Conservation (phyloP, 2,329 filamentous ascomycete genomes). For the Sclerotinia sclerotiorum region DNA sequence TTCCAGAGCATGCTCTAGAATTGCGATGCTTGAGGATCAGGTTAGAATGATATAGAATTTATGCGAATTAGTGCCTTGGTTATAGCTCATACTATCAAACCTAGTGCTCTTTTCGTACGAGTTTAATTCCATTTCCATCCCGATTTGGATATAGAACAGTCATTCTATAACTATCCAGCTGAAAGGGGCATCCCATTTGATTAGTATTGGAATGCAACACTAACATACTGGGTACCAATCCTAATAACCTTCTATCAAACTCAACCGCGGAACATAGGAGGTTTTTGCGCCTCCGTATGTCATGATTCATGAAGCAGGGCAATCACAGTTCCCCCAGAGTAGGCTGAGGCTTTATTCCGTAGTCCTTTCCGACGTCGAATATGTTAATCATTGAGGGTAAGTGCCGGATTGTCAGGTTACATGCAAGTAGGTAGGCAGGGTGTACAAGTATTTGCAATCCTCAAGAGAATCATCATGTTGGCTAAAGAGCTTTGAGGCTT, state of each 20-base stretch:
- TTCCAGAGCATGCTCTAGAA: too few species aligned
- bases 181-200: not conserved
- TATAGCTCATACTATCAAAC: not conserved
- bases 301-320: slow-evolving; percentile 3
- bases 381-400: not conserved
- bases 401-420: not conserved
- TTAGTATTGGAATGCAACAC: not conserved
- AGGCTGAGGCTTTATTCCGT: not conserved
- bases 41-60: too few species aligned
- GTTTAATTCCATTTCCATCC: not conserved
- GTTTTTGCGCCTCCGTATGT: not conserved
- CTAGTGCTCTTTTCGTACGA: not conserved
- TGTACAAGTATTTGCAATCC: slow-evolving; percentile 1
- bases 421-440: not conserved
- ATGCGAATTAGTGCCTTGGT: not conserved
- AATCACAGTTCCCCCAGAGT: not conserved
- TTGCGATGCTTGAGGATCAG: too few species aligned
- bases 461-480: not conserved
- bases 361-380: not conserved
- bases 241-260: slow-evolving; percentile 1
- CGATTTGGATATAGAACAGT: not conserved
- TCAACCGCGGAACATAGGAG: not conserved
- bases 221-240: not conserved
- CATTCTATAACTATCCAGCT: not conserved
- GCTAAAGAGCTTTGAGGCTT: not conserved